Percentiles rank a stretch among this genome's conserved stretches.
phyloP scores from a whole-genome alignment of 2,329 filamentous ascomycete genomes.

The Celoporthe dispersa region DNA sequence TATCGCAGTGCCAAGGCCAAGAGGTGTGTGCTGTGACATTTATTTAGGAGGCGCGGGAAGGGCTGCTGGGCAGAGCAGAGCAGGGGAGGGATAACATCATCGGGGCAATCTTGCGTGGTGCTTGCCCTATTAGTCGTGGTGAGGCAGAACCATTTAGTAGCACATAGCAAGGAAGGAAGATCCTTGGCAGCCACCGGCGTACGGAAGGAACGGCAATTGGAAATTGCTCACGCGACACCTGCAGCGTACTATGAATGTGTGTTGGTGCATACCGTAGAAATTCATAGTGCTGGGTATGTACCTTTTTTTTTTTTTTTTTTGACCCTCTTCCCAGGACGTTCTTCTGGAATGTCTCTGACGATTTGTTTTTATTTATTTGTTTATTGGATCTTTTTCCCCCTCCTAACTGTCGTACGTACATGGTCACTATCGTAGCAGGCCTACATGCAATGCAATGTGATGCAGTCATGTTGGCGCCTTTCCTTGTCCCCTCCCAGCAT shows the following conservation, averaged over 20 bases:
- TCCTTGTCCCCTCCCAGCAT: neutral
- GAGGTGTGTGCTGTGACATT: too few species aligned
- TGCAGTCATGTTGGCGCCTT: neutral
- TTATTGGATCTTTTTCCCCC: too few species aligned
- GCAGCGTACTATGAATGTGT: neutral
- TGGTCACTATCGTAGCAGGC: too few species aligned
- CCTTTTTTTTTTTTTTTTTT: neutral
- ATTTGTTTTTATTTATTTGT: too few species aligned
- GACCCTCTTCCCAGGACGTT: too few species aligned
- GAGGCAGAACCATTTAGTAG: neutral
- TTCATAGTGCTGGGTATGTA: neutral
- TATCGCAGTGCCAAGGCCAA: too few species aligned
- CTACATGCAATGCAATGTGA: neutral
- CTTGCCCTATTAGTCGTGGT: neutral
- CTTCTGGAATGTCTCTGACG: neutral
- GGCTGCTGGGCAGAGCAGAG: too few species aligned
- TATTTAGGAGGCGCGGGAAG: too few species aligned
- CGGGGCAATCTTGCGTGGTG: neutral
- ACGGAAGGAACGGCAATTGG: neutral
- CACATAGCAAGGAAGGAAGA: neutral
- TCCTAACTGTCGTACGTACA: too few species aligned
- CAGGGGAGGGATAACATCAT: too few species aligned
- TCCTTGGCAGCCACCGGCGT: neutral
- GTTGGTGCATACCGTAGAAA: too few species aligned
- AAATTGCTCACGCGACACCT: slow-evolving; percentile 10